Evolutionary conservation across 2,329 filamentous ascomycete species (phyloP).

Genomic region (Cytospora piceae): DNA sequence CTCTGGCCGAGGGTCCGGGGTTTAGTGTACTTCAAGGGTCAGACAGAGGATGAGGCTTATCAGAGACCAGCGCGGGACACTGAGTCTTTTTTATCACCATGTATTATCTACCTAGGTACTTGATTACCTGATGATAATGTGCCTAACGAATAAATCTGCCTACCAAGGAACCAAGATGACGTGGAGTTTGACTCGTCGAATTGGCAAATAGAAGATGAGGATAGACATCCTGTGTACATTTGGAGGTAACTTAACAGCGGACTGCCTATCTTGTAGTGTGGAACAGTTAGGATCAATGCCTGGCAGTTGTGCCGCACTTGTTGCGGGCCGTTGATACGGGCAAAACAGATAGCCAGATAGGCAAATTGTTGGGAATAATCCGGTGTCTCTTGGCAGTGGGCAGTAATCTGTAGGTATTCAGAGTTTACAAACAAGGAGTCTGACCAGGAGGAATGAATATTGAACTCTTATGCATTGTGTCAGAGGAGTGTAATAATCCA

Average conservation of each 20-base stretch:
- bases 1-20: constrained; percentile 3
- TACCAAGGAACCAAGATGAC: not conserved
- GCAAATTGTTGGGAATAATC: not conserved
- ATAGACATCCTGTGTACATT: no score
- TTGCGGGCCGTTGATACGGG: no score
- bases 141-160: not conserved
- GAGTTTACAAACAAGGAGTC: no score
- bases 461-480: no score
- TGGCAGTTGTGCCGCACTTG: not conserved
- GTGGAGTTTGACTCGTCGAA: not conserved
- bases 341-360: no score
- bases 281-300: no score
- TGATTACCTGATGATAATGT: not conserved
- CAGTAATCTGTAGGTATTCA: no score
- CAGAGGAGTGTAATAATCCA: not conserved
- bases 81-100: not conserved
- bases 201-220: not conserved
- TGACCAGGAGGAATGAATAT: no score
- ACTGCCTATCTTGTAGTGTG: no score
- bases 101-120: not conserved
- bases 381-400: not conserved
- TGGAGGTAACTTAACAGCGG: no score
- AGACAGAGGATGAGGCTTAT: constrained; percentile 9
- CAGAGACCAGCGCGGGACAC: not conserved
- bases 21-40: not conserved